Conservation (phyloP, 495 filamentous ascomycete species). For the Amorphotheca resinae region DNA sequence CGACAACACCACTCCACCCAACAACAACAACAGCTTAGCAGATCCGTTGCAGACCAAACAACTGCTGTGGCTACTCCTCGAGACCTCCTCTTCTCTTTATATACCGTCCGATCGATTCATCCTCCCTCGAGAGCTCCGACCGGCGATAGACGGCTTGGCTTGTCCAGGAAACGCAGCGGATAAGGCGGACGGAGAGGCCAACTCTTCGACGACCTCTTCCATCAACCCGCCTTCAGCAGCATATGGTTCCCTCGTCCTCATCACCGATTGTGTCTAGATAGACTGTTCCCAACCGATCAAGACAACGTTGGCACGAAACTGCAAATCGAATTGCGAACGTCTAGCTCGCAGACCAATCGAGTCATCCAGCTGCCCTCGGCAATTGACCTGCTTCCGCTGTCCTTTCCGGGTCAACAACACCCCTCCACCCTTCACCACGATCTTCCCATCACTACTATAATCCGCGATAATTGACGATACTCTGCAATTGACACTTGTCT, state of each 20-base stretch:
- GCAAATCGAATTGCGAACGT: neutral
- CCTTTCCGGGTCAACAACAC: too few species aligned
- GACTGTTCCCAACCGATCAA: neutral
- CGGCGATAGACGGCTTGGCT: too few species aligned
- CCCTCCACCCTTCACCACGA: constrained; percentile 17
- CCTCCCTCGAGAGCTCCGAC: too few species aligned
- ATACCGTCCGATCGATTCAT: too few species aligned
- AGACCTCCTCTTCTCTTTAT: too few species aligned
- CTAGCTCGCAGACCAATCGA: neutral
- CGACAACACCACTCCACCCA: constrained; percentile 10
- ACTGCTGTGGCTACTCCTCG: too few species aligned
- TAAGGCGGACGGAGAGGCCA: constrained; percentile 31
- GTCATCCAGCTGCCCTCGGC: constrained; percentile 18
- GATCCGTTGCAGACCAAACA: too few species aligned
- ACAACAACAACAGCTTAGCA: neutral
- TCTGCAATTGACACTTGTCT: constrained; percentile 16
- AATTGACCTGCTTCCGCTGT: too few species aligned
- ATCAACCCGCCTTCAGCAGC: constrained; percentile 21
- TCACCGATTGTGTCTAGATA: constrained; percentile 17
- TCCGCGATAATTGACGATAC: constrained; percentile 19
- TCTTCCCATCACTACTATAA: too few species aligned
- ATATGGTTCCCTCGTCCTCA: constrained; percentile 29
- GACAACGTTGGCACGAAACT: neutral
- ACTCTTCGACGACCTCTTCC: constrained; percentile 34
- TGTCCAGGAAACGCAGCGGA: constrained; percentile 14